Evolutionary conservation across 1,284 basidiomycete species (phyloP).

Genomic region (Abortiporus biennis): DNA sequence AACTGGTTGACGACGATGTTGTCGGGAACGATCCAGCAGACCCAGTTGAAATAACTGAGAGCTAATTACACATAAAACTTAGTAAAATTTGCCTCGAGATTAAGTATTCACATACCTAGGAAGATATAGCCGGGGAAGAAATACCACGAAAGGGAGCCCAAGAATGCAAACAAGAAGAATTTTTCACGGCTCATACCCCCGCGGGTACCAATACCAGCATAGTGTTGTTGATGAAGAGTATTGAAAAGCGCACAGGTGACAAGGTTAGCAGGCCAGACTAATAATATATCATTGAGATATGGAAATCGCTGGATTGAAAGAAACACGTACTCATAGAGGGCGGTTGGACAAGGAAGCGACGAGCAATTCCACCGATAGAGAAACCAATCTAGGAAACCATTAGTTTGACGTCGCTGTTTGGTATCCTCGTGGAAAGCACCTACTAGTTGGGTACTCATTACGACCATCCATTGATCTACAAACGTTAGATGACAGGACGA

Average conservation of each 20-base stretch:
- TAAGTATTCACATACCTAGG: conserved; percentile 12
- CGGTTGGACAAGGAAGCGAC: conserved; percentile 67
- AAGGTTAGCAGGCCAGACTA: conserved; percentile 70
- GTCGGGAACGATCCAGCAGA: conserved; percentile 50
- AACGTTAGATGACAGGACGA: conserved; percentile 15
- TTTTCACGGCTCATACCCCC: conserved; percentile 40
- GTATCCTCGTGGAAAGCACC: conserved; percentile 1
- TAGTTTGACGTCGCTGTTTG: not conserved
- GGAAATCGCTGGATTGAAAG: conserved; percentile 6
- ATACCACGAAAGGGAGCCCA: conserved; percentile 38
- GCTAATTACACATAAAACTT: conserved; percentile 16
- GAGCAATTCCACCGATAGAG: conserved; percentile 57
- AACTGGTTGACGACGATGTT: conserved; percentile 33
- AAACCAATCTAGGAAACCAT: conserved; percentile 42
- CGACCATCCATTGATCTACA: conserved; percentile 60
- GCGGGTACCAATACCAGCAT: conserved; percentile 39
- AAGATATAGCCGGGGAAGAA: conserved; percentile 47
- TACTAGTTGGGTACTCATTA: conserved; percentile 45
- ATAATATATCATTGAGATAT: not conserved
- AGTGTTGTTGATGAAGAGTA: conserved; percentile 49
- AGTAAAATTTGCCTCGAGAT: not conserved
- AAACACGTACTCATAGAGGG: conserved; percentile 60
- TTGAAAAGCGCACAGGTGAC: conserved; percentile 55
- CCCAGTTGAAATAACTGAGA: conserved; percentile 51
- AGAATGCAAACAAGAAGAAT: conserved; percentile 44